Percentiles rank a stretch among this genome's conserved stretches.
phyloP scores from a whole-genome alignment of 2,329 filamentous ascomycete genomes.

The Ceratocystis papillata region DNA sequence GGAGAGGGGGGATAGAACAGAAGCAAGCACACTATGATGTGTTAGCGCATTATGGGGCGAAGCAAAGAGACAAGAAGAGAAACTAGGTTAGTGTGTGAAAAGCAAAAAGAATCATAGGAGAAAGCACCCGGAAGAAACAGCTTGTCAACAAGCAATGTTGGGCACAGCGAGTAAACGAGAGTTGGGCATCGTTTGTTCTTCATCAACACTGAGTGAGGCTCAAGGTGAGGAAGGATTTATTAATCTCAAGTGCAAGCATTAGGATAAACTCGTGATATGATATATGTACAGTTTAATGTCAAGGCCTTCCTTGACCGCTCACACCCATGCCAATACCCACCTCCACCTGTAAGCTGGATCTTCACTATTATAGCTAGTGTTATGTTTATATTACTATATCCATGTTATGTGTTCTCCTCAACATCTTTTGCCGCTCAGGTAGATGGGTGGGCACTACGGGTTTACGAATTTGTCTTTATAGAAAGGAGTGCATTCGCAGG shows the following conservation, averaged over 20 bases:
- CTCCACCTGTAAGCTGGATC: constrained; percentile 3
- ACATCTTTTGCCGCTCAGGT: background rate
- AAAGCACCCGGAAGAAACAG: background rate
- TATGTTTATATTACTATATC: background rate
- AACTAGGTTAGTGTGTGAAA: background rate
- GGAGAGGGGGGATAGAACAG: background rate
- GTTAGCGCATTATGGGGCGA: background rate
- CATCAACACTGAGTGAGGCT: too few relatives aligned
- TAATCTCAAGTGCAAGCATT: too few relatives aligned
- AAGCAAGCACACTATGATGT: background rate
- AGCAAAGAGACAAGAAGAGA: background rate
- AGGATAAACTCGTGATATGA: background rate
- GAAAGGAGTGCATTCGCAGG: background rate
- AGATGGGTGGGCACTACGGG: background rate
- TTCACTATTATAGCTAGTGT: background rate
- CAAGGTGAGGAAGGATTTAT: too few relatives aligned
- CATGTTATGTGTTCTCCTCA: background rate
- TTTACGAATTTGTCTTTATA: background rate
- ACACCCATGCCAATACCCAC: background rate
- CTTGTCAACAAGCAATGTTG: background rate
- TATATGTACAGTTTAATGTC: background rate
- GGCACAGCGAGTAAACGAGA: background rate
- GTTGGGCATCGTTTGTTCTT: too few relatives aligned
- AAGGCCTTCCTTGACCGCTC: background rate
- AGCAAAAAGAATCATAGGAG: background rate